These are phyloP conservation scores for Ogataea parapolymorpha DNA, from an alignment of 805 yeast species.

Conservation along the genomic window DNA sequence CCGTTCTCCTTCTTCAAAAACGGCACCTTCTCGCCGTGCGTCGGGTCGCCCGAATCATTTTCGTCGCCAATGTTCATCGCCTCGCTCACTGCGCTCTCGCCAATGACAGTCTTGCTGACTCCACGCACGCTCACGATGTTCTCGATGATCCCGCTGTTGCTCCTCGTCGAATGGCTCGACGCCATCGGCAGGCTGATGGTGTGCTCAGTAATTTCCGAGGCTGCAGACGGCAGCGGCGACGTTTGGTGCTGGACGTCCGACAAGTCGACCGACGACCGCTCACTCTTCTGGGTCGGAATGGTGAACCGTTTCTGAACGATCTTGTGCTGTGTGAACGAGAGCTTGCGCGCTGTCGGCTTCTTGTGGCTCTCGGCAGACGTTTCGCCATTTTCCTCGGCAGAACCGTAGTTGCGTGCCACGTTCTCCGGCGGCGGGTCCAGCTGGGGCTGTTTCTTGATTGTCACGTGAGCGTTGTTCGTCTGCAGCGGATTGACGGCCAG, in stretches of 20 bases:
- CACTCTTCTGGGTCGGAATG: conserved; percentile 16
- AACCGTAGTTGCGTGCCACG: conserved; percentile 22
- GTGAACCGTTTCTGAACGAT: conserved; percentile 16
- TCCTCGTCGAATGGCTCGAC: conserved; percentile 13
- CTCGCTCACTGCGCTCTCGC: conserved; percentile 47
- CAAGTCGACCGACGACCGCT: conserved; percentile 24
- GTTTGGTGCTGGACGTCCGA: conserved; percentile 17
- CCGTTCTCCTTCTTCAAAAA: conserved; percentile 3
- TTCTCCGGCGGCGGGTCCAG: conserved; percentile 9
- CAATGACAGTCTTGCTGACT: conserved; percentile 80
- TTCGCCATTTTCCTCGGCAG: conserved; percentile 33
- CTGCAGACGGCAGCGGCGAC: neutral
- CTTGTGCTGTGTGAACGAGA: conserved; percentile 2
- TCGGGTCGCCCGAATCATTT: conserved; percentile 7
- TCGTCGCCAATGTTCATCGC: conserved; percentile 12
- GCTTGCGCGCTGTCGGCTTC: neutral
- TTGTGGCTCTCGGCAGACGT: conserved; percentile 11
- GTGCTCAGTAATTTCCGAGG: neutral
- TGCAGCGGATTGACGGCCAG: conserved; percentile 69
- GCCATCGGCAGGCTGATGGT: conserved; percentile 10
- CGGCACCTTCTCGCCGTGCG: conserved; percentile 9
- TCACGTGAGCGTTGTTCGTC: conserved; percentile 61
- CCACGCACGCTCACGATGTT: conserved; percentile 82
- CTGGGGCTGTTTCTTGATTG: conserved; percentile 58
- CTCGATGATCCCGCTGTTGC: conserved; percentile 70